Percentiles rank a stretch among this genome's conserved stretches.
These are phyloP conservation scores for Bacterosira constricta DNA, from an alignment of 108 stramenopile species.

Conservation along the genomic window DNA sequence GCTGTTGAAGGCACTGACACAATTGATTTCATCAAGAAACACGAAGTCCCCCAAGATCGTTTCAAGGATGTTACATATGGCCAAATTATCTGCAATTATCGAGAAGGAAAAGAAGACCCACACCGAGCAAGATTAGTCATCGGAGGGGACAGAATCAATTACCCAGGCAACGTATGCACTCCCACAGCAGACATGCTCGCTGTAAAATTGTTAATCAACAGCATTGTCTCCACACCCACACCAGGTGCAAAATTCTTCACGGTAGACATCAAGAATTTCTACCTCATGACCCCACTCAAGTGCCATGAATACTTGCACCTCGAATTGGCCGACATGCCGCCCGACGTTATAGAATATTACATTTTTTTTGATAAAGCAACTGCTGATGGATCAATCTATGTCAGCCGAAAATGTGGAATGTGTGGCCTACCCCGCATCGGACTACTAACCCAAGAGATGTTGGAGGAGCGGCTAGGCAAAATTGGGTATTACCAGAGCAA, in stretches of 20 bases:
- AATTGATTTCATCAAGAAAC: not conserved
- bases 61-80: not conserved
- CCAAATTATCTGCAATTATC: not conserved
- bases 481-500: conserved; percentile 23
- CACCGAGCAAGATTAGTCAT: conserved; percentile 17
- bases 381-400: conserved; percentile 16
- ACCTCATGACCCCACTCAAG: conserved; percentile 41
- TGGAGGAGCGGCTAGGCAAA: not conserved
- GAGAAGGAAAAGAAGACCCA: conserved; percentile 32
- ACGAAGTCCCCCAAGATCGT: not conserved
- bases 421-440: conserved; percentile 57
- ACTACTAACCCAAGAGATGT: conserved; percentile 24
- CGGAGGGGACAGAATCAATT: conserved; percentile 47
- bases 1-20: not conserved
- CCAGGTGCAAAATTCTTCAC: conserved; percentile 23
- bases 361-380: not conserved
- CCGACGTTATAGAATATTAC: conserved; percentile 42
- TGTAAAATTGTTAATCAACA: conserved; percentile 49
- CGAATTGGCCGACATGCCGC: conserved; percentile 10
- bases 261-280: conserved; percentile 52
- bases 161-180: conserved; percentile 19
- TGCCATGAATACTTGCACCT: conserved; percentile 43
- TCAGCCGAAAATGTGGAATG: conserved; percentile 32
- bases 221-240: conserved; percentile 40
- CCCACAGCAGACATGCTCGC: too few relatives aligned